phyloP scores from a whole-genome alignment of 208 protist species.

The Acanthamoeba culbertsoni region DNA sequence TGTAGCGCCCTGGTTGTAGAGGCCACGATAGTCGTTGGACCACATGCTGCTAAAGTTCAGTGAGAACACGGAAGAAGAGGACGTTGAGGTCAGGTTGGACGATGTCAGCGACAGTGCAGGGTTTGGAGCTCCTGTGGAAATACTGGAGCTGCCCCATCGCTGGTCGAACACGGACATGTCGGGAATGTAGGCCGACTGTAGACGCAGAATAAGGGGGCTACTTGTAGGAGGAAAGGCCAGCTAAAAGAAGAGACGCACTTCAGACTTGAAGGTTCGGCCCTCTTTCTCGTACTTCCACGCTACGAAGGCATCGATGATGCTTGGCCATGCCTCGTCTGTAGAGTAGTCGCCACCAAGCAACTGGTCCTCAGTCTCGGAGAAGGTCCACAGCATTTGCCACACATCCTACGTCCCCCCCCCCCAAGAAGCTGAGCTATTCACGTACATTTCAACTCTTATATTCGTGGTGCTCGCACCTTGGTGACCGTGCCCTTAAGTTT shows the following conservation, averaged over 20 bases:
- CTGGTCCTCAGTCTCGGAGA: not conserved
- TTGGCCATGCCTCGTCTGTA: not conserved
- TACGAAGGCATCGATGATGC: constrained; percentile 7
- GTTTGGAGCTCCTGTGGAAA: too few relatives aligned
- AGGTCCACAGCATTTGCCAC: constrained; percentile 6
- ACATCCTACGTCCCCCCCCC: not conserved
- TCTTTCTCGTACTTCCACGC: constrained; percentile 15
- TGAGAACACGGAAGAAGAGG: not conserved
- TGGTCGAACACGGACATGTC: not conserved
- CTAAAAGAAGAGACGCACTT: not conserved
- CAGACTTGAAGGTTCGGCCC: not conserved
- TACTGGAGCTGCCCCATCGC: not conserved
- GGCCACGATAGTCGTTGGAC: not conserved
- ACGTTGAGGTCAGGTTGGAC: not conserved
- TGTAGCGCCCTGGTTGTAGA: constrained; percentile 67
- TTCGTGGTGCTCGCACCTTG: not conserved
- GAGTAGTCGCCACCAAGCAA: not conserved
- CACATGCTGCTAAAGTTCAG: not conserved
- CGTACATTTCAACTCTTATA: too few relatives aligned
- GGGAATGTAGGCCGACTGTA: not conserved
- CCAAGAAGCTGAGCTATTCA: too few relatives aligned
- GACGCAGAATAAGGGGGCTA: too few relatives aligned
- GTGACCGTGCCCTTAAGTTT: not conserved
- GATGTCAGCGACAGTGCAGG: not conserved
- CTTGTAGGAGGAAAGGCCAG: not conserved